A percentile compares a stretch with the other conserved stretches of the same genome.
Conservation (phyloP, 768 basidiomycete species). For the Leccinum uliginosum region DNA sequence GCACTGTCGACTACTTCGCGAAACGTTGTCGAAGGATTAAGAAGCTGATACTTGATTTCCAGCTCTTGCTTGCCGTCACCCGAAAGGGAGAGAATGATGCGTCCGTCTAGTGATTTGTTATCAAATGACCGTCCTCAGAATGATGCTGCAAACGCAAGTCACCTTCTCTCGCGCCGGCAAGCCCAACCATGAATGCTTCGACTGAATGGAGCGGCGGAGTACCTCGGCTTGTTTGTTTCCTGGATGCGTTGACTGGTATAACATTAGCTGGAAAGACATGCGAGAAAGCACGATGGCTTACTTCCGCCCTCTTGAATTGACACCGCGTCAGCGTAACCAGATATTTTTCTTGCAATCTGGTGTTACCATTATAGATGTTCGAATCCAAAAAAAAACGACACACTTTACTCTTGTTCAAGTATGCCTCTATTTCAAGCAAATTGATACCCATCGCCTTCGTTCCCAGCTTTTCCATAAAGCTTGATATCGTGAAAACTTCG, state of each 20-base stretch:
- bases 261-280: not conserved
- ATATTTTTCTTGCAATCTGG: slow-evolving; percentile 73
- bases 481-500: slow-evolving; percentile 67
- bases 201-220: slow-evolving; percentile 77
- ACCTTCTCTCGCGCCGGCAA: slow-evolving; percentile 81
- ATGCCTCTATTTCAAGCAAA: slow-evolving; percentile 74
- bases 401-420: slow-evolving; percentile 84
- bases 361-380: not conserved
- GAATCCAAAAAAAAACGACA: slow-evolving; percentile 33
- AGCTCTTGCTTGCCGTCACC: slow-evolving; percentile 37
- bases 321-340: slow-evolving; percentile 73
- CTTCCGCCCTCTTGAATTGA: slow-evolving; percentile 39
- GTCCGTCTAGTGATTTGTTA: slow-evolving; percentile 56
- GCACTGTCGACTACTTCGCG: slow-evolving; percentile 78
- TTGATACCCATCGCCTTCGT: slow-evolving; percentile 72
- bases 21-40: slow-evolving; percentile 89
- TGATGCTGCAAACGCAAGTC: not conserved
- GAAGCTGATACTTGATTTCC: slow-evolving; percentile 83
- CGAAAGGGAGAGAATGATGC: slow-evolving; percentile 57
- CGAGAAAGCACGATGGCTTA: slow-evolving; percentile 1
- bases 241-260: slow-evolving; percentile 5
- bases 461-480: slow-evolving; percentile 63
- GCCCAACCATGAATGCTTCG: slow-evolving; percentile 71
- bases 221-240: slow-evolving; percentile 29
- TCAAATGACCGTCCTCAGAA: not conserved